Base-by-base conservation (phyloP, 2,329 filamentous ascomycete species). In the Hypoxylon sp. region DNA sequence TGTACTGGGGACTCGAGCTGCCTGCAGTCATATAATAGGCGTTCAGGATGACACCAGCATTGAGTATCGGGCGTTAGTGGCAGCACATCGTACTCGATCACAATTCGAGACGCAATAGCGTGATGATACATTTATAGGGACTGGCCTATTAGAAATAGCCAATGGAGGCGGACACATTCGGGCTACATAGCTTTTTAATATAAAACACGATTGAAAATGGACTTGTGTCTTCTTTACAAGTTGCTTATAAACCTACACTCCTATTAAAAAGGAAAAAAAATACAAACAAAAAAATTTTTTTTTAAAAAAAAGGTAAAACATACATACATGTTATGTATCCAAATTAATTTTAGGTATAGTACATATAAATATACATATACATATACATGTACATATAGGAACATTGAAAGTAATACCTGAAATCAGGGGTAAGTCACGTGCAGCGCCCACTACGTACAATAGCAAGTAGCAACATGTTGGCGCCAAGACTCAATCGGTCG, bases 171-270 rank as follows among this genome's bases (percentile, higher is more conserved):
- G 57, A 55, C 29, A 64, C 66, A 65, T 64, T 65, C 42, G 62
- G 44, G 67, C 68, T 68, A 52, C 47, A 62, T 47, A 68, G 56
- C 63, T 64, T 67, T 67, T 67, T 72, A 72, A 73, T 74, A 73
- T 53, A 65, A 68, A 46, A 66, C 54, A 50, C 67, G 19, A 57
- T 55, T 44, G 35, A 48, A 48, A 65, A 63, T 42, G 50, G 39
- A 47, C 10, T 44, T 54, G 11, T 14, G 17, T 11, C n/a, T 39
- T 22, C n/a, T 39, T 47, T 17, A 39, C 24, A 35, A 48, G 6
- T 14, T 33, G 31, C 10, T 37, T 26, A 24, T 53, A 52, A 3
- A 22, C n/a, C 24, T 31, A 8, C 29, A 31, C 29, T 14, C 17
- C 10, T 37, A 52, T 17, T 9, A 14, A 10, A 47, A 24, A 4